phyloP scores from a whole-genome alignment of 2,329 filamentous ascomycete species.

The Orbilia oligospora region DNA sequence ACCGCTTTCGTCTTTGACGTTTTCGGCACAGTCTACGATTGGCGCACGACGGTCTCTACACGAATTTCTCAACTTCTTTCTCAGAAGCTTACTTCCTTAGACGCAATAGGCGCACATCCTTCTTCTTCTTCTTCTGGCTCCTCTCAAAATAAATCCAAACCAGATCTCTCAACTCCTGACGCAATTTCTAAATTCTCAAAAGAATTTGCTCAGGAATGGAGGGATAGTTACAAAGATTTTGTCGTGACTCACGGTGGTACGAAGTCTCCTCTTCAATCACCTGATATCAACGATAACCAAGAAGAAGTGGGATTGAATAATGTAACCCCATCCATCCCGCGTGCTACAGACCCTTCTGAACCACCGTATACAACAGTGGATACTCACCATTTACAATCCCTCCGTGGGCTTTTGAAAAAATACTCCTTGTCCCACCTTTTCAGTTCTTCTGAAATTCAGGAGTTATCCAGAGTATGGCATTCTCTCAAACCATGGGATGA shows the following conservation, averaged over 20 bases:
- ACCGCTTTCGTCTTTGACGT: conserved; percentile 81
- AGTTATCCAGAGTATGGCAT: conserved; percentile 80
- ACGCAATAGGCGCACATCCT: conserved; percentile 5
- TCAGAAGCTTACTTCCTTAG: conserved; percentile 69
- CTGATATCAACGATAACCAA: conserved; percentile 69
- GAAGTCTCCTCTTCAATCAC: conserved; percentile 61
- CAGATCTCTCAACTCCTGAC: conserved; percentile 66
- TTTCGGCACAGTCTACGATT: conserved; percentile 85
- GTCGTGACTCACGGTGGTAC: conserved; percentile 66
- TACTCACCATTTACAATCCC: conserved; percentile 77
- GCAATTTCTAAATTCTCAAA: conserved; percentile 75
- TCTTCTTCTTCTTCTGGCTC: not conserved
- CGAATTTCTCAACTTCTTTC: conserved; percentile 72
- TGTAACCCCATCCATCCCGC: conserved; percentile 61
- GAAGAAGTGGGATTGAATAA: conserved; percentile 58
- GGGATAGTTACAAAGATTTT: conserved; percentile 75
- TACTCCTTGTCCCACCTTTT: conserved; percentile 75
- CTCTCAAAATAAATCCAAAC: conserved; percentile 68
- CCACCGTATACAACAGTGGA: conserved; percentile 78
- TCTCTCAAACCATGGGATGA: conserved; percentile 79
- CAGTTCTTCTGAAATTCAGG: conserved; percentile 74
- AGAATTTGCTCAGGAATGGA: conserved; percentile 79
- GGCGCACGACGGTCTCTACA: conserved; percentile 77
- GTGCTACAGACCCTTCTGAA: conserved; percentile 58
- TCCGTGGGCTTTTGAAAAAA: conserved; percentile 73